phyloP scores from a whole-genome alignment of 495 filamentous ascomycete species.

The Penicillium malachiteum region DNA sequence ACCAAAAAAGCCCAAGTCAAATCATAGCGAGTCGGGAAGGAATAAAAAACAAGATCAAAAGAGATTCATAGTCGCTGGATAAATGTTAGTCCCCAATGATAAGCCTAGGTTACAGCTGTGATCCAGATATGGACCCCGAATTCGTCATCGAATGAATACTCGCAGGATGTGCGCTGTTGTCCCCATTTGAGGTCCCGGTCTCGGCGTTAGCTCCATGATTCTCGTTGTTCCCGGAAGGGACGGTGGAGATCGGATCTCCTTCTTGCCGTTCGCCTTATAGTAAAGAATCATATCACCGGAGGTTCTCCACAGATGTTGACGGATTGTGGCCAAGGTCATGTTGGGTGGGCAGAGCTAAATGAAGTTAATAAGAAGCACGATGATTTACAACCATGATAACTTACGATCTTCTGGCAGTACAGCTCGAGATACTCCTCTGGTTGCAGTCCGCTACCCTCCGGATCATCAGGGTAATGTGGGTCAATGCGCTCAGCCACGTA shows the following conservation, averaged over 20 bases:
- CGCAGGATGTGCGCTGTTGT: conserved; percentile 20
- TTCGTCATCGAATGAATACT: conserved; percentile 41
- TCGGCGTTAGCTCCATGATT: conserved; percentile 25
- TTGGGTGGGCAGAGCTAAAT: conserved; percentile 60
- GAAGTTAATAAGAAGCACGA: conserved; percentile 11
- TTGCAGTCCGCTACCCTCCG: conserved; percentile 60
- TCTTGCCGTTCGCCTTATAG: conserved; percentile 87
- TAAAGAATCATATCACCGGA: conserved; percentile 85
- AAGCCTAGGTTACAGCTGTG: conserved; percentile 24
- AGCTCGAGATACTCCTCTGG: conserved; percentile 93
- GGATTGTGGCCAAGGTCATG: conserved; percentile 89
- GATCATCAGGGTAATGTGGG: conserved; percentile 49
- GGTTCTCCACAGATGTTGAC: conserved; percentile 87
- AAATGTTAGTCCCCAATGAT: conserved; percentile 1
- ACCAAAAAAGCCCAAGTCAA: not conserved
- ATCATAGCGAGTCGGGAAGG: not conserved
- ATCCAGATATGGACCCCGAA: conserved; percentile 34
- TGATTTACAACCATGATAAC: conserved; percentile 19
- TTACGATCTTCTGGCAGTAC: conserved; percentile 87
- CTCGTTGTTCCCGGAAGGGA: conserved; percentile 18
- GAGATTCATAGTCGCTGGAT: conserved; percentile 1
- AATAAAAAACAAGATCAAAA: conserved; percentile 1
- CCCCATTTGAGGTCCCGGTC: conserved; percentile 1
- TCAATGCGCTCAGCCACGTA: conserved; percentile 94
- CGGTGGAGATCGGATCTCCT: conserved; percentile 40